Percentiles rank a stretch among this genome's conserved stretches.
Conservation (phyloP, 148 eudicot species). For the Rhododendron vialii region DNA sequence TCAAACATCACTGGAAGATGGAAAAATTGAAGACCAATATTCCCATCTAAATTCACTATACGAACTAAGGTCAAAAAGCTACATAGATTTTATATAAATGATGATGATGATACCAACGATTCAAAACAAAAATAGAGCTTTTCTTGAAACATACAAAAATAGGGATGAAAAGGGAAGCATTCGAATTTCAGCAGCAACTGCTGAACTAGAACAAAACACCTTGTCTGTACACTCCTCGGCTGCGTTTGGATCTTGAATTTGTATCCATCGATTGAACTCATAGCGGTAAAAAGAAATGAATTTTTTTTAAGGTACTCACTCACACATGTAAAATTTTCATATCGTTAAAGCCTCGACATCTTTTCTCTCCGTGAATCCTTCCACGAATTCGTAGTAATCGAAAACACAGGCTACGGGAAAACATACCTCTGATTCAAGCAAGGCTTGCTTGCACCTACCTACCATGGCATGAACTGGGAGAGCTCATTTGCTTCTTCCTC, state of each 20-base stretch:
- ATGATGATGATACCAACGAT: background rate
- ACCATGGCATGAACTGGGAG: constrained; percentile 28
- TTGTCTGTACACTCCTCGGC: background rate
- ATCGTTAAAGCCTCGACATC: background rate
- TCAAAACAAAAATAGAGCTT: background rate
- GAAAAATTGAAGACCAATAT: background rate
- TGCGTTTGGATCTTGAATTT: background rate
- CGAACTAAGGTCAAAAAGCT: background rate
- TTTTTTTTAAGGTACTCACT: no score
- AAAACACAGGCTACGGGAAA: background rate
- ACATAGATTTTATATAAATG: background rate
- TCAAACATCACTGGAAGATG: background rate
- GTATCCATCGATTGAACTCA: background rate
- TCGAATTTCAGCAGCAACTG: background rate
- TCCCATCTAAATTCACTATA: background rate
- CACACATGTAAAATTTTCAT: background rate
- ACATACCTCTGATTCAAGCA: background rate
- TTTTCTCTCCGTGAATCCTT: background rate
- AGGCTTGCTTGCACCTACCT: constrained; percentile 16
- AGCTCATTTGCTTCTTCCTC: constrained; percentile 50
- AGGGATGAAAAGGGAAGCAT: background rate
- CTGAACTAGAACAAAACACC: background rate
- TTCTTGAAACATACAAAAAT: background rate
- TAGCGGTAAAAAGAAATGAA: background rate
- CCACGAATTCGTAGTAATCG: background rate